Conservation (phyloP, 2,329 filamentous ascomycete species). For the Colletotrichum coccodes region DNA sequence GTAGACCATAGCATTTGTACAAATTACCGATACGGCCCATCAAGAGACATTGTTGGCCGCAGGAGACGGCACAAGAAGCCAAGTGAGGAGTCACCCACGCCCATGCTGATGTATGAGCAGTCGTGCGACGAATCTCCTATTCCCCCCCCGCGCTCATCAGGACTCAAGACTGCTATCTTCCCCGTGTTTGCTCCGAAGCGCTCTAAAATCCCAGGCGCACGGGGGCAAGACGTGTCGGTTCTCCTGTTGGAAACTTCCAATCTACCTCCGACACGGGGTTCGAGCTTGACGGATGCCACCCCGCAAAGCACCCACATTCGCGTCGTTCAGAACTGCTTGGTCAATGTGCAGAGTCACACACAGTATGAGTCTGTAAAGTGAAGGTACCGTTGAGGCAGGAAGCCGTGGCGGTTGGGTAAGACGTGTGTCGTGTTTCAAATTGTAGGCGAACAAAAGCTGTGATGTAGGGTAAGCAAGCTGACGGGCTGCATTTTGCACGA, state of each 20-base stretch:
- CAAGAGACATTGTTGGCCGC: neutral
- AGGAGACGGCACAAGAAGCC: neutral
- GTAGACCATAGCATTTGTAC: neutral
- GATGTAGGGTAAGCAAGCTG: neutral
- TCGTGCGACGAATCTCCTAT: neutral
- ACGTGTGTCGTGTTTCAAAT: constrained; percentile 10
- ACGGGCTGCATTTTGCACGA: neutral
- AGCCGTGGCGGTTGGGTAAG: neutral
- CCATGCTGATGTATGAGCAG: neutral
- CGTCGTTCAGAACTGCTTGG: neutral
- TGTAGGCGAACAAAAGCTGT: neutral
- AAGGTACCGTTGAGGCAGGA: neutral
- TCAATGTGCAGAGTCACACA: no score
- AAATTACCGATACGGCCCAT: neutral
- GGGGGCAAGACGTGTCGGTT: neutral
- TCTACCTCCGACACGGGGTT: constrained; percentile 7
- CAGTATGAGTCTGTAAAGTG: neutral
- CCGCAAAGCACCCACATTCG: neutral
- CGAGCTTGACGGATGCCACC: neutral
- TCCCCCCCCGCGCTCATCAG: neutral
- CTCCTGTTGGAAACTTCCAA: neutral
- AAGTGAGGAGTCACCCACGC: neutral
- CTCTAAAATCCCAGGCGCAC: no score
- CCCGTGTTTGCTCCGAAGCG: neutral
- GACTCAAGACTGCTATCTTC: neutral